phyloP scores from a whole-genome alignment of 805 yeast species.

The Candida tammaniensis region DNA sequence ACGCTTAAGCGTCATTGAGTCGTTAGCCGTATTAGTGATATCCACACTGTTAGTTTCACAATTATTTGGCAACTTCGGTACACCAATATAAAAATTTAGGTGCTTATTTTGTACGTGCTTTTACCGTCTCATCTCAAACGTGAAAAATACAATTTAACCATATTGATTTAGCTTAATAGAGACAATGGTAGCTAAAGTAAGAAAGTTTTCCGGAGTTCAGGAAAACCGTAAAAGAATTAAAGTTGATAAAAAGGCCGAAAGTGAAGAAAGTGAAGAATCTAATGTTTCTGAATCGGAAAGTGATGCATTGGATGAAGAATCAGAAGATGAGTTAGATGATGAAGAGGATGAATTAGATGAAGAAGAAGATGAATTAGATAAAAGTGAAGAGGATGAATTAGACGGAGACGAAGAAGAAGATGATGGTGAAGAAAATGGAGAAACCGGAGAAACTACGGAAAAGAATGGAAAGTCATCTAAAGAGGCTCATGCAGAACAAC shows the following conservation, averaged over 20 bases:
- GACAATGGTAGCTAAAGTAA: constrained; percentile 19
- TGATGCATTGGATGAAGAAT: constrained; percentile 2
- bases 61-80: neutral
- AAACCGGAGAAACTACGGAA: constrained; percentile 16
- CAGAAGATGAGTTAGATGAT: constrained; percentile 6
- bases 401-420: constrained; percentile 20
- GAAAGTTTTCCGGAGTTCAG: constrained; percentile 32
- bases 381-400: constrained; percentile 20
- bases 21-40: no score
- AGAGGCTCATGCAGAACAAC: constrained; percentile 81
- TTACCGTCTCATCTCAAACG: constrained; percentile 13
- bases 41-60: neutral
- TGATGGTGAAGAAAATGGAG: constrained; percentile 24
- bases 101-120: no score
- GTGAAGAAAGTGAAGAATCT: neutral
- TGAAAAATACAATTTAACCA: no score
- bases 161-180: no score
- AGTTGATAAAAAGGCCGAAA: constrained; percentile 19
- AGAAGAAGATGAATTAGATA: constrained; percentile 9
- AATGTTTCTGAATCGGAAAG: neutral
- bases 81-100: no score
- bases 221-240: constrained; percentile 16
- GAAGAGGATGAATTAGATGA: neutral
- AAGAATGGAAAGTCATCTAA: constrained; percentile 52
- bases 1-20: no score